Base-by-base conservation (phyloP, 352 stramenopile genomes). In the Phytophthora sansomeana region DNA sequence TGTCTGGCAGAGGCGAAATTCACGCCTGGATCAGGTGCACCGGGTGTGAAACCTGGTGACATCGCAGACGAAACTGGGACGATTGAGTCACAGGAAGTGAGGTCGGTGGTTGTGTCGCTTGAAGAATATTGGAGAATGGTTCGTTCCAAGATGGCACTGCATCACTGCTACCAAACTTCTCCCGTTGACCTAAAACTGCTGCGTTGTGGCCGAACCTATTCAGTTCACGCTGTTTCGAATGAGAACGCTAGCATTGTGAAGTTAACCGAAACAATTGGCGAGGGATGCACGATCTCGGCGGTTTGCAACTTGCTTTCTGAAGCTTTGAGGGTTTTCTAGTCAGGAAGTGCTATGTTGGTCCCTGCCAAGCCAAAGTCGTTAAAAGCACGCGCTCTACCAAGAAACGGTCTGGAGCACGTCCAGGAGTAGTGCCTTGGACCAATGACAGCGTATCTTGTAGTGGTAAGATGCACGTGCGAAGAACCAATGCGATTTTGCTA, bases 91-190 rank as follows among this genome's bases (percentile, higher is more conserved):
- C 36, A 42, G 16, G 36, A 19, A 21, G 14, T 16, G 14, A 42
- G 19, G 36, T 7, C 29, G 11, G 14, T 42, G 0, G 10, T 41
- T 5, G 14, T 3, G 29, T 32, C 21, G 49, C 10, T 43, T 19
- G 32, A 55, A 42, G 24, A 17, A 35, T 42, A 55, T 55, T 14
- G 30, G 32, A 55, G 30, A 55, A 42, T 55, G 49, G 16, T 19
- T 19, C 36, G 36, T 19, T 42, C 36, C 36, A 21, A 21, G 36
- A 7, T 14, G 6, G 7, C 16, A 5, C 14, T 5, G 36, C 36
- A 38, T 42, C 5, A 5, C 36, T 21, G 16, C 16, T 16, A 42
- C 4, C 4, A 19, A 38, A 38, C 33, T 5, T 5, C 10, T 38
- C 33, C 7, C 4, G 0, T 38, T 38, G 11, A 6, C 9, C 6